Percentiles rank a stretch among this genome's conserved stretches.
These are phyloP conservation scores for Aspergillus conjunctus DNA, from an alignment of 495 filamentous ascomycete species.

Conservation along the genomic window DNA sequence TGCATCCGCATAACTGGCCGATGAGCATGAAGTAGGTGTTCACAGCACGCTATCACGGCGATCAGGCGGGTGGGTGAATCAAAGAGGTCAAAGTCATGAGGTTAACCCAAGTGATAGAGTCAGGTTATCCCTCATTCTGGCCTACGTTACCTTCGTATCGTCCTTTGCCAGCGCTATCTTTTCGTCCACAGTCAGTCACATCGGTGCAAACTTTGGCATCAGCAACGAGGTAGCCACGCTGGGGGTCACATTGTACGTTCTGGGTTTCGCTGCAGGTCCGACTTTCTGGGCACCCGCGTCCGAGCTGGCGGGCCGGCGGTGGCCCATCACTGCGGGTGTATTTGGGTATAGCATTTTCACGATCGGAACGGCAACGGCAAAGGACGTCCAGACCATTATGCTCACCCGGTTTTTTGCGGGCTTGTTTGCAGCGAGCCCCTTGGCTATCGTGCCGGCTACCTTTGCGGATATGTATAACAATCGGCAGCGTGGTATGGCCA, in stretches of 20 bases:
- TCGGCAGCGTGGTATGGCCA: constrained; percentile 47
- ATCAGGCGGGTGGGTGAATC: neutral
- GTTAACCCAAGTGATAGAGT: constrained; percentile 16
- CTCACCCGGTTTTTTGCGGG: constrained; percentile 54
- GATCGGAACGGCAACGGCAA: constrained; percentile 57
- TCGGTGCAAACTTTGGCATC: constrained; percentile 48
- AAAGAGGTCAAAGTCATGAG: neutral
- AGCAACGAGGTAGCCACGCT: constrained; percentile 53
- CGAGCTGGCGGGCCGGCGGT: constrained; percentile 68
- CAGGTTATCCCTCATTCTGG: constrained; percentile 37
- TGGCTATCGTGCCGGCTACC: constrained; percentile 47
- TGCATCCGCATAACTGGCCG: constrained; percentile 57
- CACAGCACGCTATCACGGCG: neutral
- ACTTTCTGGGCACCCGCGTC: constrained; percentile 67
- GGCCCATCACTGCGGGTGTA: constrained; percentile 55
- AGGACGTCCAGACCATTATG: constrained; percentile 58
- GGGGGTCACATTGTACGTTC: constrained; percentile 56
- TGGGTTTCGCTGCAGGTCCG: constrained; percentile 57
- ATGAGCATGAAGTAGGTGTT: constrained; percentile 24
- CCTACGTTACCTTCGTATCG: constrained; percentile 52
- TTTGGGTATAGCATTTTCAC: constrained; percentile 56
- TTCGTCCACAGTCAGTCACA: constrained; percentile 45
- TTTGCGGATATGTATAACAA: constrained; percentile 56
- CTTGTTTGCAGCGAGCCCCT: constrained; percentile 45
- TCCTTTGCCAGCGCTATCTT: constrained; percentile 59